Evolutionary conservation across 257 asterid species (phyloP), one percentile per base, ranked within the genome.

Genomic region (Solanum medicagineum): DNA sequence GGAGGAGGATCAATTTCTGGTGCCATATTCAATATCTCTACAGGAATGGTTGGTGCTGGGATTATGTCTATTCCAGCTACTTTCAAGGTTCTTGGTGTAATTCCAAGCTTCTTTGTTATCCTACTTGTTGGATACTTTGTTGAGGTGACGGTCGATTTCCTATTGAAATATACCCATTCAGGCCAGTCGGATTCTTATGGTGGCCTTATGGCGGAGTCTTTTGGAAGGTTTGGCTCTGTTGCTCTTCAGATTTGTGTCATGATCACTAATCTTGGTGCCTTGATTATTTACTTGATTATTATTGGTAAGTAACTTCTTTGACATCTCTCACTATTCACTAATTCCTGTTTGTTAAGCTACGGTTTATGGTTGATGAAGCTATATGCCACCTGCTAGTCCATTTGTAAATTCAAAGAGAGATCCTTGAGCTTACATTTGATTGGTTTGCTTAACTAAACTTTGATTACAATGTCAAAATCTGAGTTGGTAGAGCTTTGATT

Each of bases 31-130:
- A 97, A 97, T 86, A 91, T 95, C 10, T 92, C 99, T 0, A 95
- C 99, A 0, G 96, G 97, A 75, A 97, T 97, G 96, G 93, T 97
- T 42, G 98, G 98, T 15, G 98, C 99, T 0, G 99, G 99, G 66
- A 95, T 97, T 47, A 95, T 97, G 99, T 97, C 98, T 26, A 93
- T 97, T 62, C 98, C 99, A 20, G 97, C 98, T 1, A 93, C 97
- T 20, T 91, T 97, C 53, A 95, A 95, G 90, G 98, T 97, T 40
- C 85, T 97, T 0, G 99, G 99, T 8, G 94, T 97, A 15, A 86
- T 97, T 81, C 99, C 99, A 0, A 91, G 98, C 85, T 87, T 97
- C 55, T 45, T 89, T n/a, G 94, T 92, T 11, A 92, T 97, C 84
- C 69, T 95, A 81, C n/a, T 92, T 15, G 85, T 97, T 45, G 95